Evolutionary conservation across 768 basidiomycete species (phyloP), one percentile per base, ranked within the genome.

Genomic region (Crucibulum laeve): DNA sequence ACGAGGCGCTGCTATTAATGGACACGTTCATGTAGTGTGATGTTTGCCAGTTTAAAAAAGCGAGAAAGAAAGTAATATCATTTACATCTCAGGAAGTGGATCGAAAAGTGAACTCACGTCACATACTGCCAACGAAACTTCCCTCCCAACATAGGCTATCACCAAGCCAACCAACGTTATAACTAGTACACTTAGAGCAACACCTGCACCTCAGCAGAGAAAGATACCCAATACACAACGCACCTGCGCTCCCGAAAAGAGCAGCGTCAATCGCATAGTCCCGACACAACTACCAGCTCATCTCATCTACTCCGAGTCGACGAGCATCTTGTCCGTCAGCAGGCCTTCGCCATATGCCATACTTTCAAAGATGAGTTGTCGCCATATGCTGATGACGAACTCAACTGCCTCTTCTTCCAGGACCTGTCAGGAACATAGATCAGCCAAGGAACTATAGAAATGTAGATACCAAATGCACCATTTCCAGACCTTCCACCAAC

Each of bases 291-390:
- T 6, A 18, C 28, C 26, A 26, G 41, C 26, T 4, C 11, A 15
- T 32, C 26, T n/a, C n/a, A n/a, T n/a, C 39, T 4, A 13, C 24
- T 22, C 45, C 67, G 65, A 84, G 63, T 89, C 87, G 56, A 91
- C 83, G 67, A 87, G 73, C 79, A 88, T 80, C 60, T 77, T 79
- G 53, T 91, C 91, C 19, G 91, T 92, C 54, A 87, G 80, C 48
- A 95, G 71, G 30, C 91, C 91, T 63, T 93, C 89, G 49, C 80
- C 83, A 61, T 90, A 93, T 21, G 92, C 89, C 80, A 91, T 87
- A 56, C 91, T 92, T 72, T 97, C 93, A 59, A 95, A 95, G 40
- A 92, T 89, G 53, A 95, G 77, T 65, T 91, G 88, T 43, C 91
- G 80, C 93, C 93, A 97, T 38, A 96, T 73, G 48, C 74, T 75